Evolutionary conservation across 2,329 filamentous ascomycete genomes (phyloP), one percentile per base, ranked within the genome.

Genomic region (Epichloe hybrida): DNA sequence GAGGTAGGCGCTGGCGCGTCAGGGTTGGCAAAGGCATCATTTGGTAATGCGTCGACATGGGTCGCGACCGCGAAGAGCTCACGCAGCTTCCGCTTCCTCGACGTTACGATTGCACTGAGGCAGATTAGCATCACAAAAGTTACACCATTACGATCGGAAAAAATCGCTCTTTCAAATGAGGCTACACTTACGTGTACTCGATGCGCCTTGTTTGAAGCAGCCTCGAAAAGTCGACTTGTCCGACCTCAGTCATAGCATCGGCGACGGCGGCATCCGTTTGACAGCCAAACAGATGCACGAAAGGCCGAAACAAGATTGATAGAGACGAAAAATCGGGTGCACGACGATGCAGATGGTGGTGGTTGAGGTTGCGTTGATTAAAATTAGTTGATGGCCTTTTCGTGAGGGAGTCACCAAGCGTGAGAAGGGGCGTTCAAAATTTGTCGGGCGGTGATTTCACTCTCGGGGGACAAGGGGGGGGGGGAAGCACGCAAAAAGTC

Each of bases 81-180:
- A 67, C 84, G 84, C 66, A 95, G 78, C 76, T 94, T 94, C 69
- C 88, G 83, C 80, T 94, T 93, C 70, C 87, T 85, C 76, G 86
- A 88, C 70, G 77, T 78, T 75, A 86, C 80, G 77, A 84, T 83
- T 78, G 78, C 75, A 71, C 81, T 85, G 65, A 53, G 58, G 55
- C 55, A 23, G 39, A 64, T 79, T 56, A 80, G 68, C 62, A 74
- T 52, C 52, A 54, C 62, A 48, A 70, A 71, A 69, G 61, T 59
- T 50, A 64, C 57, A 77, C 71, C 65, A 58, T 68, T 66, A 59
- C 62, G 59, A 73, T 74, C 71, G 71, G 69, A 72, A 72, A 71
- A 73, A 64, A 64, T 59, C 57, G 69, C 69, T 69, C 72, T 72
- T 69, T 75, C 66, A 50, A 59, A 54, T 68, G 65, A 62, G 57